Evolutionary conservation across 805 yeast species (phyloP).

Genomic region (Metschnikowia koreensis): DNA sequence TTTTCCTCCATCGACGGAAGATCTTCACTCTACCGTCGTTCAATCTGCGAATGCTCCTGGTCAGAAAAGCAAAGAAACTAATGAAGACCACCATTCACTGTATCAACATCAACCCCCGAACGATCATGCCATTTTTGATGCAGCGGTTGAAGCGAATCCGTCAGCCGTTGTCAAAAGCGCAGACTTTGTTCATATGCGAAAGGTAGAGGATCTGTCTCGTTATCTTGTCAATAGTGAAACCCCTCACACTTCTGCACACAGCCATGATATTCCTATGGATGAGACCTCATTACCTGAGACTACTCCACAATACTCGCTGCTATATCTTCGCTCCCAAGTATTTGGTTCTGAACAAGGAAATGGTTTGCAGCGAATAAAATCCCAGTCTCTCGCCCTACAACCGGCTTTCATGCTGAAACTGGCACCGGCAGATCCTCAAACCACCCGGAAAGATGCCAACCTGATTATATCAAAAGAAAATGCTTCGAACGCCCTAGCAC

Average conservation of each 20-base stretch:
- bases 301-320: not conserved
- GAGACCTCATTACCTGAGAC: not conserved
- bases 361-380: not conserved
- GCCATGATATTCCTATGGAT: not conserved
- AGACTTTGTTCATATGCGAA: not conserved
- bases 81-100: not conserved
- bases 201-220: not conserved
- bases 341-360: not conserved
- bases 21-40: slow-evolving; percentile 9
- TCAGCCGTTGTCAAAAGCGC: not conserved
- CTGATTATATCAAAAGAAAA: slow-evolving; percentile 29
- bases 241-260: not conserved
- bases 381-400: slow-evolving; percentile 21
- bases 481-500: slow-evolving; percentile 12
- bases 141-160: not conserved
- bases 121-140: not conserved
- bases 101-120: not conserved
- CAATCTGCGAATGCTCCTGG: not conserved
- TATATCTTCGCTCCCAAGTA: not conserved
- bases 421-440: slow-evolving; percentile 51
- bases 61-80: not conserved
- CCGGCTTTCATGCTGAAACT: slow-evolving; percentile 40
- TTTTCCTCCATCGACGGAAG: slow-evolving; percentile 36
- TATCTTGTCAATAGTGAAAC: not conserved
- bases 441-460: slow-evolving; percentile 51